phyloP scores from a whole-genome alignment of 106 monocot species.

The Acanthochlamys bracteata region DNA sequence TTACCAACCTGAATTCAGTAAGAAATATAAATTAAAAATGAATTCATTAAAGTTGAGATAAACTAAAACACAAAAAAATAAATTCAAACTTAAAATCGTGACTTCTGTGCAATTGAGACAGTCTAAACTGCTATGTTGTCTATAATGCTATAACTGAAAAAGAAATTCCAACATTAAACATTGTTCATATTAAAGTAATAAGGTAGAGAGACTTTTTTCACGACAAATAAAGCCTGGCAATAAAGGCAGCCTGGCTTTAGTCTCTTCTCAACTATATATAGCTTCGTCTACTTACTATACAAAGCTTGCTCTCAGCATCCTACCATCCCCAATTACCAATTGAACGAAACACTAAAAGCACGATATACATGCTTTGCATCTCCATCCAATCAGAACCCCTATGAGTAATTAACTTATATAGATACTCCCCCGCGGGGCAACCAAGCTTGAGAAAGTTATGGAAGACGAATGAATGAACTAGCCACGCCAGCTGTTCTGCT shows the following conservation, averaged over 20 bases:
- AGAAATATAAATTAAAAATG: too few relatives aligned
- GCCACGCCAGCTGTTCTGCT: conserved; percentile 65
- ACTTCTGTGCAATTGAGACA: too few relatives aligned
- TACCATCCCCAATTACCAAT: background rate
- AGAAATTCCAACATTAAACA: too few relatives aligned
- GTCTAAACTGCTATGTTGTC: too few relatives aligned
- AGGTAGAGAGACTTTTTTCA: background rate
- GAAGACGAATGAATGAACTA: conserved; percentile 6
- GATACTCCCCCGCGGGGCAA: background rate
- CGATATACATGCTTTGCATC: background rate
- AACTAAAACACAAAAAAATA: too few relatives aligned
- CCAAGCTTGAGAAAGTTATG: background rate
- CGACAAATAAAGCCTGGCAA: background rate
- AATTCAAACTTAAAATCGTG: too few relatives aligned
- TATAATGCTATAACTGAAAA: too few relatives aligned
- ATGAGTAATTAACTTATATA: too few relatives aligned
- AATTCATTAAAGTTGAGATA: too few relatives aligned
- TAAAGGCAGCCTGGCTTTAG: background rate
- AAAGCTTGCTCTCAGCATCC: background rate
- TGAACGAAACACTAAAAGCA: background rate
- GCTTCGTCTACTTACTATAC: background rate
- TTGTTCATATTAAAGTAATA: too few relatives aligned
- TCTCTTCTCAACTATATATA: background rate
- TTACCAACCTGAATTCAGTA: too few relatives aligned
- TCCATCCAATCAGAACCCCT: background rate